A percentile compares a stretch with the other conserved stretches of the same genome.
Evolutionary conservation across 805 yeast genomes (phyloP).

Genomic region (Saturnispora galanensis): DNA sequence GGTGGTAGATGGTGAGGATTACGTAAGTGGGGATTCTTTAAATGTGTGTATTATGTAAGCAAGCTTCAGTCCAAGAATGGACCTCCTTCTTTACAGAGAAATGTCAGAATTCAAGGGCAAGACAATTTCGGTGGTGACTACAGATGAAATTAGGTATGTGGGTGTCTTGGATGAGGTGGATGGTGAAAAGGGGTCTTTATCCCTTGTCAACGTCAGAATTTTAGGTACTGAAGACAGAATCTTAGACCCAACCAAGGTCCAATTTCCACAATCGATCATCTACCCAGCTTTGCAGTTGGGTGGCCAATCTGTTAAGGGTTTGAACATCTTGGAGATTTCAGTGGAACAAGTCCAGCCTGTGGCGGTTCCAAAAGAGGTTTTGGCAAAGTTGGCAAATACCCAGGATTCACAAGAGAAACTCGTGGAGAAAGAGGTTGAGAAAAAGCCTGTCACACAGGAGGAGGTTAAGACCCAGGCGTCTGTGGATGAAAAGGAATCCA

Average conservation of each 20-base stretch:
- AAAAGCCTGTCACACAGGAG: neutral
- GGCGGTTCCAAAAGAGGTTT: conserved; percentile 25
- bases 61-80: neutral
- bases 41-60: neutral
- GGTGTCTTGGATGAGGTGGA: conserved; percentile 83
- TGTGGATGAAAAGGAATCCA: too few species aligned
- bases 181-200: conserved; percentile 84
- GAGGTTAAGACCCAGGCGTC: conserved; percentile 7
- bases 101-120: conserved; percentile 95
- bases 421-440: conserved; percentile 8
- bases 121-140: conserved; percentile 71
- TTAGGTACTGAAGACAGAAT: conserved; percentile 91
- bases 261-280: conserved; percentile 56
- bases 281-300: conserved; percentile 75
- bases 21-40: too few species aligned
- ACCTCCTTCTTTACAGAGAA: neutral
- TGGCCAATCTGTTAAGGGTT: conserved; percentile 87
- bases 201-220: conserved; percentile 67
- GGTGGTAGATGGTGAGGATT: conserved; percentile 25
- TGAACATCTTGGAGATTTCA: conserved; percentile 70
- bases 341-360: conserved; percentile 55
- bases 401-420: conserved; percentile 4
- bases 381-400: neutral
- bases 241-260: conserved; percentile 57
- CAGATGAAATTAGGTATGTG: conserved; percentile 76